These are phyloP conservation scores for Ceratobasidium sp. DNA, from an alignment of 1,284 basidiomycete species.

Conservation along the genomic window DNA sequence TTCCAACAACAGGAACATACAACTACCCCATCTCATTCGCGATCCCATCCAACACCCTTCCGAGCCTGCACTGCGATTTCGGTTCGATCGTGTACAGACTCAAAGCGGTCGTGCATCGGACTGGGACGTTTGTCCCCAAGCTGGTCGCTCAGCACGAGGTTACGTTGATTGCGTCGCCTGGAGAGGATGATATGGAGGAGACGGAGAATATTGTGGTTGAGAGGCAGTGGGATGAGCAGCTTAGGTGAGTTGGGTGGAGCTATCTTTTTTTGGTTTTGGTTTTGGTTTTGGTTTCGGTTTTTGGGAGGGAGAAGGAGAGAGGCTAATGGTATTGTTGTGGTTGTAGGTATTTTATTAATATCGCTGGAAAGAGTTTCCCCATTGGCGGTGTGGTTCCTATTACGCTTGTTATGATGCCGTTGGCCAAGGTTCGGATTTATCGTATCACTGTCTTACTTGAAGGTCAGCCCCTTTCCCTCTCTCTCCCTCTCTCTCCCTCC, in stretches of 20 bases:
- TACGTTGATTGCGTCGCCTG: slow-evolving; percentile 75
- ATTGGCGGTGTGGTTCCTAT: slow-evolving; percentile 89
- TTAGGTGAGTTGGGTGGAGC: slow-evolving; percentile 73
- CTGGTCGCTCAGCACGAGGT: slow-evolving; percentile 81
- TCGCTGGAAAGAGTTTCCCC: slow-evolving; percentile 85
- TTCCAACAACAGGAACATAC: slow-evolving; percentile 78
- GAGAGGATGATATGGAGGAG: slow-evolving; percentile 84
- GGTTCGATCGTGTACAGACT: slow-evolving; percentile 87
- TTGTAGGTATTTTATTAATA: slow-evolving; percentile 69
- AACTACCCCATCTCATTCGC: slow-evolving; percentile 94
- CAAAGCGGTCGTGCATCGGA: slow-evolving; percentile 86
- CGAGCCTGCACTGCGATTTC: slow-evolving; percentile 83
- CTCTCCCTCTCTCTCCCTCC: too few species aligned
- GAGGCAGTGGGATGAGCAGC: slow-evolving; percentile 91
- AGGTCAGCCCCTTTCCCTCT: slow-evolving; percentile 65
- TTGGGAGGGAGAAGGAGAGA: slow-evolving; percentile 12
- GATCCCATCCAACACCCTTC: slow-evolving; percentile 85
- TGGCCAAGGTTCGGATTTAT: slow-evolving; percentile 88
- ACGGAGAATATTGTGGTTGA: slow-evolving; percentile 88
- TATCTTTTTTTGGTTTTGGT: too few species aligned
- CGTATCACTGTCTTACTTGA: slow-evolving; percentile 85
- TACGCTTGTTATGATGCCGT: slow-evolving; percentile 85
- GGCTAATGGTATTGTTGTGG: slow-evolving; percentile 66
- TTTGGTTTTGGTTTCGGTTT: background rate
- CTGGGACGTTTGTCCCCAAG: slow-evolving; percentile 85